Evolutionary conservation across 148 eudicot species (phyloP).

Genomic region (Rhododendron griersonianum): DNA sequence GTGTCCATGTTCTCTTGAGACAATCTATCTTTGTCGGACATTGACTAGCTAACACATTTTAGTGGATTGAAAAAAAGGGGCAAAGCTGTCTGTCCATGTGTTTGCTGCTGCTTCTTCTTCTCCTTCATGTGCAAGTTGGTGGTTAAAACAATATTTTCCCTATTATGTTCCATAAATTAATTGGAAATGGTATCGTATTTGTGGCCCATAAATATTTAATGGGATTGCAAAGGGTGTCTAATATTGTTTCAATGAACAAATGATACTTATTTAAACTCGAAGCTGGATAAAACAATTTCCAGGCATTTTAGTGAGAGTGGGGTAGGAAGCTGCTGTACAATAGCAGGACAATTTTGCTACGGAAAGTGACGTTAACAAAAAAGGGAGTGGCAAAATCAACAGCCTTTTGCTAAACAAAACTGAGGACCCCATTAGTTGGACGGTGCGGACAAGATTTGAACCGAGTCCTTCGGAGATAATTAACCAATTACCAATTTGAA

Average conservation of each 20-base stretch:
- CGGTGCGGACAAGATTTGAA: background rate
- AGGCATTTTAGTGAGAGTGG: no score
- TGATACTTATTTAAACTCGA: no score
- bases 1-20: background rate
- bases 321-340: no score
- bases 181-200: no score
- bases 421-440: background rate
- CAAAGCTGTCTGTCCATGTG: no score
- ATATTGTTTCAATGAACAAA: background rate
- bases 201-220: no score
- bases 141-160: background rate
- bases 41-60: no score
- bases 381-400: no score
- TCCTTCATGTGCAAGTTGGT: background rate
- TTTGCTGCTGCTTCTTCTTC: no score
- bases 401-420: background rate
- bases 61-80: background rate
- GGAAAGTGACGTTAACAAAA: no score
- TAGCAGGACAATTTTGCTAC: background rate
- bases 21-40: background rate
- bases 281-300: no score
- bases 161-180: background rate
- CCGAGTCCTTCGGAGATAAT: background rate
- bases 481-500: no score
- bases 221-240: background rate